Conservation (phyloP, 257 asterid genomes). For the Gentiana straminea region DNA sequence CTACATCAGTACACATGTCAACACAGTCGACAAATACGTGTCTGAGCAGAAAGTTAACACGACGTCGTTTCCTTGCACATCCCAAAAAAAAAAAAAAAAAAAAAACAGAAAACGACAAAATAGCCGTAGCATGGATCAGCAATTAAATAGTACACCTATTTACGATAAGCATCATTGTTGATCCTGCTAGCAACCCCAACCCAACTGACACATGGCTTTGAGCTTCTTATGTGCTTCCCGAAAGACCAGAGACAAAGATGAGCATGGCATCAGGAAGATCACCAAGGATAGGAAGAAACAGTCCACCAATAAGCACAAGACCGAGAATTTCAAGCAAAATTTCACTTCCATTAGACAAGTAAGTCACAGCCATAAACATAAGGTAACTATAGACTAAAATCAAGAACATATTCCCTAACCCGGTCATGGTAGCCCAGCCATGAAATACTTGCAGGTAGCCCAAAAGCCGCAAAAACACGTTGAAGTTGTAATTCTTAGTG, state of each 20-base stretch:
- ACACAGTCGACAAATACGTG: too few species aligned
- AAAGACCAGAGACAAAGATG: constrained; percentile 69
- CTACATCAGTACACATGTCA: too few species aligned
- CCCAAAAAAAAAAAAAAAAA: too few species aligned
- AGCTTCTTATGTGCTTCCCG: constrained; percentile 52
- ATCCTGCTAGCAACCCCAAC: background rate
- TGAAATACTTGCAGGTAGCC: too few species aligned
- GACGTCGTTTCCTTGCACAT: too few species aligned
- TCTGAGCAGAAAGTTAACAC: too few species aligned
- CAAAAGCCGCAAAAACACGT: too few species aligned
- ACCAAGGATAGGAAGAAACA: constrained; percentile 82
- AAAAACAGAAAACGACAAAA: too few species aligned
- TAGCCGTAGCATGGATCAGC: constrained; percentile 13
- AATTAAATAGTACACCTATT: background rate
- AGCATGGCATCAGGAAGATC: constrained; percentile 98
- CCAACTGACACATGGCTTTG: constrained; percentile 84
- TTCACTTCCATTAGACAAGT: constrained; percentile 73
- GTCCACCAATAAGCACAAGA: constrained; percentile 83
- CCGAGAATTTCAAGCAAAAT: constrained; percentile 82
- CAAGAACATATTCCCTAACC: constrained; percentile 56
- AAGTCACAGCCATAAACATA: constrained; percentile 71
- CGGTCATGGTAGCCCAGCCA: constrained; percentile 21
- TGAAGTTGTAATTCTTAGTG: too few species aligned
- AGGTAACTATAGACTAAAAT: constrained; percentile 71
- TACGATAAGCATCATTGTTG: too few species aligned